A percentile compares a stretch with the other conserved stretches of the same genome.
Evolutionary conservation across 1,284 basidiomycete species (phyloP).

Genomic region (Melampsora larici-populina): DNA sequence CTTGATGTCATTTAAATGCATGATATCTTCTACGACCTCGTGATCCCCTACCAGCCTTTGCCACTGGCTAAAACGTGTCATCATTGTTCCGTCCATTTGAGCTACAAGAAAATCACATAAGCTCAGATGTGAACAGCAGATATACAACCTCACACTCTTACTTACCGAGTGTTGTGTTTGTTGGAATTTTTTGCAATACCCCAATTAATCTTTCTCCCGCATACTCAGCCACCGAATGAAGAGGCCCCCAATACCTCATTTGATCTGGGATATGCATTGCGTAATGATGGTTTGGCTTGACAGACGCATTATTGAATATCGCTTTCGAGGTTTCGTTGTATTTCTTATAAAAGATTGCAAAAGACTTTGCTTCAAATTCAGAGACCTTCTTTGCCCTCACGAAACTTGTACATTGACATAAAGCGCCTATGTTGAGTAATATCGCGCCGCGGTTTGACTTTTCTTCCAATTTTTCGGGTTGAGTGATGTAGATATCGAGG

Average conservation of each 20-base stretch:
- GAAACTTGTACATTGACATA: background rate
- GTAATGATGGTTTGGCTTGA: slow-evolving; percentile 3
- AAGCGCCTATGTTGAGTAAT: background rate
- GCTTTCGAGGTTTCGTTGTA: background rate
- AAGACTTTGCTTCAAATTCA: background rate
- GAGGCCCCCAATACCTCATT: slow-evolving; percentile 4
- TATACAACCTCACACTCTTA: too few species aligned
- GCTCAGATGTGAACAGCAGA: background rate
- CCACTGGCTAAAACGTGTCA: slow-evolving; percentile 16
- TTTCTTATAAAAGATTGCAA: background rate
- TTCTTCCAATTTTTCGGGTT: background rate
- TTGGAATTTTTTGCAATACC: background rate
- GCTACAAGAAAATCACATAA: background rate
- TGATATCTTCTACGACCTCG: too few species aligned
- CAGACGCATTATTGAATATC: background rate
- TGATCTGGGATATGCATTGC: background rate
- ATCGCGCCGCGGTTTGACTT: background rate
- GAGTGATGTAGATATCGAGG: background rate
- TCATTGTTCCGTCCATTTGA: background rate
- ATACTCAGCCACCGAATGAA: background rate
- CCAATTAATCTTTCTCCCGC: background rate
- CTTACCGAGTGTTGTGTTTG: background rate
- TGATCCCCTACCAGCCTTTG: background rate
- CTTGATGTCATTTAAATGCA: too few species aligned
- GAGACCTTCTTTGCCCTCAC: background rate